These are phyloP conservation scores for Russula earlei DNA, from an alignment of 768 basidiomycete genomes.

Conservation along the genomic window DNA sequence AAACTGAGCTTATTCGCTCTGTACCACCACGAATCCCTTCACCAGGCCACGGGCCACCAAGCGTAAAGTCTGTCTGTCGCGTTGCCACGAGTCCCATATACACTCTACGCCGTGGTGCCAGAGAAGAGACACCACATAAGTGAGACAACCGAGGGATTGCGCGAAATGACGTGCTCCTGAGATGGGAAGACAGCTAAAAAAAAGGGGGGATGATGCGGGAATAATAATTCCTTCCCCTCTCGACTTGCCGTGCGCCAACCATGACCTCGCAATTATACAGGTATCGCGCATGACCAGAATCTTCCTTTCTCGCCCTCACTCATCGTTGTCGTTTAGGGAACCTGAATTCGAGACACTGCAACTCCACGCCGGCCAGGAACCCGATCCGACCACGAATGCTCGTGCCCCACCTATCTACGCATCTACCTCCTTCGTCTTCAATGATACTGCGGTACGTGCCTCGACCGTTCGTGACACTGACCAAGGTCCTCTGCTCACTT, in stretches of 20 bases:
- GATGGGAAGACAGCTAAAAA: not conserved
- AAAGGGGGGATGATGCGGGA: too few species aligned
- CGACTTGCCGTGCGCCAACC: not conserved
- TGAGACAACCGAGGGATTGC: not conserved
- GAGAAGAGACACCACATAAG: too few species aligned
- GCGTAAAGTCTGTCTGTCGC: too few species aligned
- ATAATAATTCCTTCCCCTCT: too few species aligned
- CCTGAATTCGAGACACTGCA: conserved; percentile 77
- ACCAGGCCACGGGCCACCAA: too few species aligned
- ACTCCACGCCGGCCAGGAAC: conserved; percentile 64
- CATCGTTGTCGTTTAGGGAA: conserved; percentile 21
- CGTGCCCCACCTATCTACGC: conserved; percentile 75
- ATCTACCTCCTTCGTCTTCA: conserved; percentile 63
- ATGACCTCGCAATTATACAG: conserved; percentile 2
- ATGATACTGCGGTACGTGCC: conserved; percentile 48
- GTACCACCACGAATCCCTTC: too few species aligned
- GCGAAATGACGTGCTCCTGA: not conserved
- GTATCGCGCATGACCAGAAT: too few species aligned
- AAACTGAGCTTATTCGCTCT: too few species aligned
- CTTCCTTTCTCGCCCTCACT: too few species aligned
- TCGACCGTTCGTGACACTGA: not conserved
- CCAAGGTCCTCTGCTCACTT: not conserved
- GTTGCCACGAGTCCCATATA: too few species aligned
- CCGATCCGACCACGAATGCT: conserved; percentile 57
- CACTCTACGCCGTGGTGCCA: too few species aligned